Evolutionary conservation across 2,329 filamentous ascomycete genomes (phyloP).

Genomic region (Apiospora sp.): DNA sequence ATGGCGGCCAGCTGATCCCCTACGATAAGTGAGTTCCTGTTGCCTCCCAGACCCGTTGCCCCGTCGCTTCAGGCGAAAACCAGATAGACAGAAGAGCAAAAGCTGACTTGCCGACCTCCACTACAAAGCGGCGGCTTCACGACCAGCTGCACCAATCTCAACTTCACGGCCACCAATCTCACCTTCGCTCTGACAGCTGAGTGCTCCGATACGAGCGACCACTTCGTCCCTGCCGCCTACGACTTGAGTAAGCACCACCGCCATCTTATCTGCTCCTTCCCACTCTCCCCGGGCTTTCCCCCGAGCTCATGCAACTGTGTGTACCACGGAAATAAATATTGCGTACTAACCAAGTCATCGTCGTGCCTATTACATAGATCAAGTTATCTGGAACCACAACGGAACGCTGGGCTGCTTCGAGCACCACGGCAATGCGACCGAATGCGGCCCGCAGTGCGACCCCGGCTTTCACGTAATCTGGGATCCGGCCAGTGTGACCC

Average conservation of each 20-base stretch:
- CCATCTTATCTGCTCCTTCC: too few species aligned
- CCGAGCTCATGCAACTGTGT: not conserved
- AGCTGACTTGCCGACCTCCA: conserved; percentile 11
- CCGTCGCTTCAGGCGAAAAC: not conserved
- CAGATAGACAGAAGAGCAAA: not conserved
- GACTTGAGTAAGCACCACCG: conserved; percentile 39
- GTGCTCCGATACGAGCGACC: conserved; percentile 35
- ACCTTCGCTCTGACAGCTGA: conserved; percentile 39
- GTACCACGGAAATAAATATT: not conserved
- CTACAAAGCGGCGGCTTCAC: conserved; percentile 41
- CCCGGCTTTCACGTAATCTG: not conserved
- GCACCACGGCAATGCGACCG: conserved; percentile 45
- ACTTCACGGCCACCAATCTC: conserved; percentile 35
- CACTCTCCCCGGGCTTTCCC: too few species aligned
- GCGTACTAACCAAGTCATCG: not conserved
- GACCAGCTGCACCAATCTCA: conserved; percentile 40
- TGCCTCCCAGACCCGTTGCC: not conserved
- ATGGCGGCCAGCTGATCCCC: conserved; percentile 38
- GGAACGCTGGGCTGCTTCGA: conserved; percentile 49
- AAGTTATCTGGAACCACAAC: conserved; percentile 46
- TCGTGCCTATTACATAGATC: conserved; percentile 39
- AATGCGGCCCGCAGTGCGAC: conserved; percentile 27
- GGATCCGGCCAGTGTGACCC: too few species aligned
- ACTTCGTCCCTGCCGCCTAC: conserved; percentile 32
- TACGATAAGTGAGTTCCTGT: conserved; percentile 34